phyloP scores from a whole-genome alignment of 1,284 basidiomycete genomes.

The Apiotrichum mycotoxinovorans region DNA sequence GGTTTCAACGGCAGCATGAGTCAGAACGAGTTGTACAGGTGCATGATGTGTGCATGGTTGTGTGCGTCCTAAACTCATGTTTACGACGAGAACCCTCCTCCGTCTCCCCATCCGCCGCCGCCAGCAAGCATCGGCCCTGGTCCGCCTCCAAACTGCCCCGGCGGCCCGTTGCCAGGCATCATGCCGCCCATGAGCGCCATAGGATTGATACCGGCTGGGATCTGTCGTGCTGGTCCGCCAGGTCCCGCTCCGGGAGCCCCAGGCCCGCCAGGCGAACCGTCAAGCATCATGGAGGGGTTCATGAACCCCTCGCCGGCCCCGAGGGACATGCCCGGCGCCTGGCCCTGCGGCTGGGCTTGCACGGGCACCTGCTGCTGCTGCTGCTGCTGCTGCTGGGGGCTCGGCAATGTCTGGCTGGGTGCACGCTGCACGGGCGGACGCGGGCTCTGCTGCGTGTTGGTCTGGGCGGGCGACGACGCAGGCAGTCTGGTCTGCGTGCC shows the following conservation, averaged over 20 bases:
- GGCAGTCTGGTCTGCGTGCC: neutral
- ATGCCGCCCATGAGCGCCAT: conserved; percentile 12
- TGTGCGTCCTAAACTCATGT: neutral
- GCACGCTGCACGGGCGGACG: neutral
- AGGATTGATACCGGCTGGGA: conserved; percentile 7
- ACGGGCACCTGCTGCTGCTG: conserved; percentile 5
- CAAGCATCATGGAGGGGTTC: conserved; percentile 6
- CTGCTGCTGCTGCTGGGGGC: neutral
- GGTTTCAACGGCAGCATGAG: neutral
- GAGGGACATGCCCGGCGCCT: conserved; percentile 13
- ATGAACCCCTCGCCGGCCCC: conserved; percentile 1
- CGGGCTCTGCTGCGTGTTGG: neutral
- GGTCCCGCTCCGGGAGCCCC: neutral
- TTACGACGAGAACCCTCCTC: conserved; percentile 1
- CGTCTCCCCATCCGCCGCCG: conserved; percentile 9
- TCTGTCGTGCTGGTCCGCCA: neutral
- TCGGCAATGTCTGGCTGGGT: neutral
- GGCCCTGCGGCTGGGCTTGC: conserved; percentile 8
- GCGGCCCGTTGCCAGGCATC: neutral
- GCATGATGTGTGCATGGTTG: neutral
- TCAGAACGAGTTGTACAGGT: neutral
- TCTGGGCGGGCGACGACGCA: neutral
- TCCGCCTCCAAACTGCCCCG: conserved; percentile 1
- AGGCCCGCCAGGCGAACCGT: too few relatives aligned
- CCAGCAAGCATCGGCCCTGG: conserved; percentile 12